A percentile compares a stretch with the other conserved stretches of the same genome.
Conservation (phyloP, 306 rosid genomes). For the Pueraria montana region DNA sequence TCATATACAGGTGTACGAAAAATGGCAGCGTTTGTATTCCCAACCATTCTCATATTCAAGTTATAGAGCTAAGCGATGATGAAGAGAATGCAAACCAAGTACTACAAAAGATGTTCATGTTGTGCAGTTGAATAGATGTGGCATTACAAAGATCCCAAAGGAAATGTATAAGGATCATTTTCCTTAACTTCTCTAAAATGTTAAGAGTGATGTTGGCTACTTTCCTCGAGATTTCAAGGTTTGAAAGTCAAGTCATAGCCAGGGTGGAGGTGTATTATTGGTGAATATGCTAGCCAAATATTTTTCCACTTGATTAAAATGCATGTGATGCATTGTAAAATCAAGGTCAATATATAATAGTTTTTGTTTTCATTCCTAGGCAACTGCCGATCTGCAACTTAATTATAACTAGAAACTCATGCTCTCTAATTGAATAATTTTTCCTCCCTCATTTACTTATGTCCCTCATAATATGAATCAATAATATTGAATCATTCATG, state of each 20-base stretch:
- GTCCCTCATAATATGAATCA: not conserved
- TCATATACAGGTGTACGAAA: too few relatives aligned
- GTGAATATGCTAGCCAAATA: constrained; percentile 52
- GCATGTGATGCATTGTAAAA: constrained; percentile 19
- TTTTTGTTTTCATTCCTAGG: constrained; percentile 42
- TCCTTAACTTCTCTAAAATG: constrained; percentile 48
- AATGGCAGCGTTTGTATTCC: too few relatives aligned
- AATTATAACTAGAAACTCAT: constrained; percentile 19
- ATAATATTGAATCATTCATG: not conserved
- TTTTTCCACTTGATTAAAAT: constrained; percentile 40
- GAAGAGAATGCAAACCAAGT: too few relatives aligned
- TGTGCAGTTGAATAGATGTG: too few relatives aligned
- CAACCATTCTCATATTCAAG: too few relatives aligned
- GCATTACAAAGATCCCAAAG: constrained; percentile 83
- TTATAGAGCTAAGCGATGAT: too few relatives aligned
- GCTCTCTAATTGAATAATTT: constrained; percentile 11
- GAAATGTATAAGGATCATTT: constrained; percentile 81
- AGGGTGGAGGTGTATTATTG: constrained; percentile 68
- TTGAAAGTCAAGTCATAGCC: too few relatives aligned
- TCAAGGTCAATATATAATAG: constrained; percentile 6
- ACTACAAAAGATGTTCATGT: too few relatives aligned
- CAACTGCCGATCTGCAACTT: constrained; percentile 21
- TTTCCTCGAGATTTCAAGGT: too few relatives aligned
- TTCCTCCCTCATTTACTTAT: not conserved
- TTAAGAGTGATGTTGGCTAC: too few relatives aligned